phyloP scores from a whole-genome alignment of 164 flowering plant genomes.

The Macadamia integrifolia region DNA sequence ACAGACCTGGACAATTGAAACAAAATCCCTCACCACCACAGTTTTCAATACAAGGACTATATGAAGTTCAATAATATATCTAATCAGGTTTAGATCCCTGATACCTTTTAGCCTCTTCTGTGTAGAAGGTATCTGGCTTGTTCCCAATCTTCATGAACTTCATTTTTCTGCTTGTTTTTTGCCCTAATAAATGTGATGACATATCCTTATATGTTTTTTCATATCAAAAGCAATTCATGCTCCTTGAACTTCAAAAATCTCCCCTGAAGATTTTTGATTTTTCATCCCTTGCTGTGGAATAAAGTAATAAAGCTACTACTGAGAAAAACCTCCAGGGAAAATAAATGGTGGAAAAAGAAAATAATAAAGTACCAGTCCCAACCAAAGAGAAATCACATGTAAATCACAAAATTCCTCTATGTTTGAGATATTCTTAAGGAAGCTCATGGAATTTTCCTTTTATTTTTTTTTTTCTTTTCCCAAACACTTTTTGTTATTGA shows the following conservation, averaged over 20 bases:
- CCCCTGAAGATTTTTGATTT: neutral
- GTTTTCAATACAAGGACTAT: neutral
- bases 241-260: neutral
- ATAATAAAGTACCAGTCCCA: too few relatives aligned
- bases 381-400: too few relatives aligned
- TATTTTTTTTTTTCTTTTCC: too few relatives aligned
- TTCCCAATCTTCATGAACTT: constrained; percentile 95
- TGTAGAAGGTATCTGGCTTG: constrained; percentile 74
- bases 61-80: neutral
- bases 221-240: neutral
- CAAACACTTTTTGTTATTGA: too few relatives aligned
- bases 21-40: neutral
- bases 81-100: neutral
- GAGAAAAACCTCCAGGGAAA: too few relatives aligned
- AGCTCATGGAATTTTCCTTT: too few relatives aligned
- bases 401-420: too few relatives aligned
- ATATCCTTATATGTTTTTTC: neutral
- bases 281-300: neutral
- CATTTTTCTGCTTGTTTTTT: constrained; percentile 36
- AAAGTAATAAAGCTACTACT: neutral
- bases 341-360: too few relatives aligned
- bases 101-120: constrained; percentile 81
- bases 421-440: too few relatives aligned
- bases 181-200: constrained; percentile 6
- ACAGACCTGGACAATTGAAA: constrained; percentile 48